These are phyloP conservation scores for Echeveria elegans DNA, from an alignment of 164 flowering plant genomes.

Conservation along the genomic window DNA sequence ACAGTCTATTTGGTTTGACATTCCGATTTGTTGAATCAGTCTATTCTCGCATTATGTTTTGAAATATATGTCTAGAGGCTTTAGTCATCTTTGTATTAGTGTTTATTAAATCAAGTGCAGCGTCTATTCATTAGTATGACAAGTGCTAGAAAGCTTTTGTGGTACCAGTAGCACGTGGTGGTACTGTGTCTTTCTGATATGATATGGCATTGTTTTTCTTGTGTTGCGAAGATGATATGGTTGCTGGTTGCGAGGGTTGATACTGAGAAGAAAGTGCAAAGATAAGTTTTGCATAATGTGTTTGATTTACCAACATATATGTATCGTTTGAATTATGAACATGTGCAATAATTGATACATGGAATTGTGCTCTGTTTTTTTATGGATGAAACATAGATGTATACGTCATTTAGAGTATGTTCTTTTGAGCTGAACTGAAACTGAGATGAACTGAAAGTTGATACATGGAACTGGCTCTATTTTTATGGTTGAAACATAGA, in stretches of 20 bases:
- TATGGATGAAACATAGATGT: too few species aligned
- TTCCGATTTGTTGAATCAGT: neutral
- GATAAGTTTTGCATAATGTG: too few species aligned
- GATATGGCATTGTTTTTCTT: neutral
- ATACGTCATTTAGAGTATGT: conserved; percentile 10
- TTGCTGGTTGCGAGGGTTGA: neutral
- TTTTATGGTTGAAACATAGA: too few species aligned
- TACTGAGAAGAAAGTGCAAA: neutral
- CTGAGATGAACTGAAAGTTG: too few species aligned
- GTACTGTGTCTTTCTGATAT: neutral
- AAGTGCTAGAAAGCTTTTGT: neutral
- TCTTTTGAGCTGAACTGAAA: too few species aligned
- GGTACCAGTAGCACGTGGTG: neutral
- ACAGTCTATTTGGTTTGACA: neutral
- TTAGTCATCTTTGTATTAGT: neutral
- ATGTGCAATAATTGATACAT: too few species aligned
- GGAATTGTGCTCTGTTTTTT: too few species aligned
- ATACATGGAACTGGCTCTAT: too few species aligned
- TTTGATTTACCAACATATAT: too few species aligned
- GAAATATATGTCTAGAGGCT: neutral
- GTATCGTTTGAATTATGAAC: too few species aligned
- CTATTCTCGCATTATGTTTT: neutral
- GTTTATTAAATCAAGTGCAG: neutral
- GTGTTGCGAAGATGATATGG: neutral
- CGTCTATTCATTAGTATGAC: neutral